Conservation (phyloP, 345 rosid species). For the Camelina laxa region DNA sequence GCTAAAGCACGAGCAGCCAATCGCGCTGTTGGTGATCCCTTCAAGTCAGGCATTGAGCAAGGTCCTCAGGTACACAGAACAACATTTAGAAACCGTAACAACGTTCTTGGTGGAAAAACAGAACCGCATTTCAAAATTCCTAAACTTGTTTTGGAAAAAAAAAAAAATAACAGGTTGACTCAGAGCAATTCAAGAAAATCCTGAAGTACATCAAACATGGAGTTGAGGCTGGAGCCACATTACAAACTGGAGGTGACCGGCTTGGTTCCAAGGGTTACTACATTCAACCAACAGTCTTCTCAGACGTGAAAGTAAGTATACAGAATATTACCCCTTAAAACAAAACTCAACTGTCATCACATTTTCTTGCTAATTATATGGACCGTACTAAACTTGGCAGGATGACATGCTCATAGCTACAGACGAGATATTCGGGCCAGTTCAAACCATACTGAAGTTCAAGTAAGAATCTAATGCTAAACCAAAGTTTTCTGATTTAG, state of each 20-base stretch:
- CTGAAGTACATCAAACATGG: conserved; percentile 71
- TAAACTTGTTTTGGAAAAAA: conserved; percentile 1
- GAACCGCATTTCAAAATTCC: conserved; percentile 7
- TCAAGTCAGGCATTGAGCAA: conserved; percentile 82
- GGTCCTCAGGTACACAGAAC: conserved; percentile 83
- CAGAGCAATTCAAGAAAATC: conserved; percentile 75
- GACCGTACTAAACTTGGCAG: conserved; percentile 41
- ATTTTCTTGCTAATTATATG: not conserved
- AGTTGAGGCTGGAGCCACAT: conserved; percentile 81
- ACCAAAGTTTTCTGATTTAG: conserved; percentile 13
- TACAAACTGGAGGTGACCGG: conserved; percentile 84
- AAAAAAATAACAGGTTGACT: conserved; percentile 59
- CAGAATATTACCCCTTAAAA: not conserved
- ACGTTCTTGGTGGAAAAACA: conserved; percentile 8
- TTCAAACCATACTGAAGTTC: conserved; percentile 87
- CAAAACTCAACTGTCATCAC: not conserved
- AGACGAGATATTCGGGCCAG: conserved; percentile 97
- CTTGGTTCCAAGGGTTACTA: conserved; percentile 78
- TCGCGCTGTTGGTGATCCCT: conserved; percentile 90
- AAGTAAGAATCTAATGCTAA: conserved; percentile 50
- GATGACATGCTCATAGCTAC: conserved; percentile 90
- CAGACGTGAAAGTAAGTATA: conserved; percentile 69
- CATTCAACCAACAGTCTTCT: conserved; percentile 95
- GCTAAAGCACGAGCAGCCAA: conserved; percentile 73
- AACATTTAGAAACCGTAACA: conserved; percentile 21